Evolutionary conservation across 1,139 yeast species (phyloP).

Genomic region (Citeromyces siamensis): DNA sequence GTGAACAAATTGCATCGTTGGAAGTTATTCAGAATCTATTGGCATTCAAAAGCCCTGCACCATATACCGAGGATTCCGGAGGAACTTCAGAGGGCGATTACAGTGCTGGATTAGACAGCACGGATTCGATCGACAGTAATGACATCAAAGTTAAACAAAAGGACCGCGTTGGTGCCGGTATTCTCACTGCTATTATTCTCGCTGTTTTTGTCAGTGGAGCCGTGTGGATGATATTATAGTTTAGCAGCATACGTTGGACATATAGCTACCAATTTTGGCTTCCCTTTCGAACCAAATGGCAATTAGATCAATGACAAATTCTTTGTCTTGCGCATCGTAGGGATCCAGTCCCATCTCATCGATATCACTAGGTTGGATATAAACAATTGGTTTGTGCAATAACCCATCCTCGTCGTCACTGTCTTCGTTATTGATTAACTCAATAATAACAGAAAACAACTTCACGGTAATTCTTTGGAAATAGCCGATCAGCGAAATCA

Average conservation of each 20-base stretch:
- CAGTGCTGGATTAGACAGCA: slow-evolving; percentile 39
- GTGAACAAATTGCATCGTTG: slow-evolving; percentile 86
- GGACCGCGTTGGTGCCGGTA: slow-evolving; percentile 83
- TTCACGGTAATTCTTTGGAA: slow-evolving; percentile 39
- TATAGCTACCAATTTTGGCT: slow-evolving; percentile 21
- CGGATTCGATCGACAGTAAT: slow-evolving; percentile 10
- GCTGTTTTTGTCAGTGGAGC: slow-evolving; percentile 51
- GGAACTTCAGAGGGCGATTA: slow-evolving; percentile 50
- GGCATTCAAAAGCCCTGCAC: slow-evolving; percentile 39
- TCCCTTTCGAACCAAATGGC: slow-evolving; percentile 42
- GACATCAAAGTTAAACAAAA: slow-evolving; percentile 31
- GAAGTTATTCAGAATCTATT: slow-evolving; percentile 62
- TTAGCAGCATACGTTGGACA: slow-evolving; percentile 18
- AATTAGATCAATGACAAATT: slow-evolving; percentile 41
- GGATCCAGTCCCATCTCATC: slow-evolving; percentile 71
- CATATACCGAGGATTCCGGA: slow-evolving; percentile 44
- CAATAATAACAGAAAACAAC: slow-evolving; percentile 19
- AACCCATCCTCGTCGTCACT: slow-evolving; percentile 11
- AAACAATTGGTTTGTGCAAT: not conserved
- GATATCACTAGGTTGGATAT: slow-evolving; percentile 37
- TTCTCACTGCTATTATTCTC: slow-evolving; percentile 68
- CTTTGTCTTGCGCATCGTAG: slow-evolving; percentile 41
- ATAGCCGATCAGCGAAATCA: slow-evolving; percentile 32
- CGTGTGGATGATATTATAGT: slow-evolving; percentile 51
- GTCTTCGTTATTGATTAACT: slow-evolving; percentile 16